Conservation (phyloP, 2,329 filamentous ascomycete species). For the Aspergillus tamarii region DNA sequence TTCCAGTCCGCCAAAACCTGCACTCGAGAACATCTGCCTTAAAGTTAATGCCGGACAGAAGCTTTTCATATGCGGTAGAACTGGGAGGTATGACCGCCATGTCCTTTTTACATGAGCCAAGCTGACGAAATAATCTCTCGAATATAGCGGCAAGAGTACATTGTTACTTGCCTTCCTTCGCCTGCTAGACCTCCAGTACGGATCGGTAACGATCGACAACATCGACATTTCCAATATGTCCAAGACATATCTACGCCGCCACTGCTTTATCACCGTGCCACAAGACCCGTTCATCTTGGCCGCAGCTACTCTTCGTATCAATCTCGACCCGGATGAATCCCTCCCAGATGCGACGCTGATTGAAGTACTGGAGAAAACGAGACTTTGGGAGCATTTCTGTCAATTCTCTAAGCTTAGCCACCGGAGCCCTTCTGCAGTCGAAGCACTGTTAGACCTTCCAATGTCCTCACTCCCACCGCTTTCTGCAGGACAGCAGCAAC, state of each 20-base stretch:
- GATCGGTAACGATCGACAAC: background rate
- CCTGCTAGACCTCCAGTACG: background rate
- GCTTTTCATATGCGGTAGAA: conserved; percentile 4
- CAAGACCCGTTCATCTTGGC: conserved; percentile 6
- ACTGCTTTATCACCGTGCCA: conserved; percentile 5
- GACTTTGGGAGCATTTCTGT: background rate
- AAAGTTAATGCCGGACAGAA: background rate
- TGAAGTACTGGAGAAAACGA: background rate
- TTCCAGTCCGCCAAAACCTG: background rate
- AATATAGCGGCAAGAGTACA: conserved; percentile 9
- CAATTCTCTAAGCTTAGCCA: background rate
- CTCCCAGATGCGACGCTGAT: background rate
- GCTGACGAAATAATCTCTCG: background rate
- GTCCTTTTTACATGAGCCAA: background rate
- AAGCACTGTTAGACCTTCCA: background rate
- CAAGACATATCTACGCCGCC: background rate
- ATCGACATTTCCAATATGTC: background rate
- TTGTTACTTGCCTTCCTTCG: background rate
- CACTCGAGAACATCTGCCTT: background rate
- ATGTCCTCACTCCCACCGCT: background rate
- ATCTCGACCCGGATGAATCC: background rate
- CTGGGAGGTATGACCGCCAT: background rate
- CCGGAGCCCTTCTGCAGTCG: background rate
- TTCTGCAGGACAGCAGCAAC: background rate
- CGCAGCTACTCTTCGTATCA: background rate